These are phyloP conservation scores for Aspergillus nomiae DNA, from an alignment of 2,329 filamentous ascomycete genomes.

Conservation along the genomic window DNA sequence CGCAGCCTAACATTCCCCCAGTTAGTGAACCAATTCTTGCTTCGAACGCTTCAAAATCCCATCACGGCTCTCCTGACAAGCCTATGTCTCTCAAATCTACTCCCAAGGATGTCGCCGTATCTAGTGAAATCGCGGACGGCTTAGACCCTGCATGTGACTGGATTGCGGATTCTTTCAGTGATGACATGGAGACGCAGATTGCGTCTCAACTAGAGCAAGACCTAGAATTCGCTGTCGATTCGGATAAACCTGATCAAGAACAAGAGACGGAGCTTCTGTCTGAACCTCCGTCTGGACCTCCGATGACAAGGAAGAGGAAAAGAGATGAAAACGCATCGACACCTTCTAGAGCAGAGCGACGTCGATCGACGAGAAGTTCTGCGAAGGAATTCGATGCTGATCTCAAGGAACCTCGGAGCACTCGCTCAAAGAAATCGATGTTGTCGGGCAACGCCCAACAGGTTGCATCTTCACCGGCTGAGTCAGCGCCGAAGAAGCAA, in stretches of 20 bases:
- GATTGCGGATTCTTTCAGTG: constrained; percentile 38
- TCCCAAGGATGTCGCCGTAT: background rate
- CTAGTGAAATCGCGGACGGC: background rate
- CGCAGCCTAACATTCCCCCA: constrained; percentile 6
- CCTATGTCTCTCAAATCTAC: background rate
- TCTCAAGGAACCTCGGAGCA: constrained; percentile 11
- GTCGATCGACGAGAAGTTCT: constrained; percentile 32
- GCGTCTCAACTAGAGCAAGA: constrained; percentile 50
- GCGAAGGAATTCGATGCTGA: constrained; percentile 18
- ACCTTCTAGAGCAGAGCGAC: constrained; percentile 25
- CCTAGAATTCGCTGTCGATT: constrained; percentile 41
- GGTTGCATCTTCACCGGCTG: constrained; percentile 19
- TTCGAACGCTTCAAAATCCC: background rate
- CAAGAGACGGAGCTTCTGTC: constrained; percentile 6
- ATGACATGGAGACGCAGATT: constrained; percentile 47
- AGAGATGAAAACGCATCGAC: constrained; percentile 24
- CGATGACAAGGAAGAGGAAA: constrained; percentile 38
- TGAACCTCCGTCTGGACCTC: constrained; percentile 13
- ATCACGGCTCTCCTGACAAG: background rate
- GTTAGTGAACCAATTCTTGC: constrained; percentile 2
- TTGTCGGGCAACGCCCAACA: constrained; percentile 6
- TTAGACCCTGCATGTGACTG: constrained; percentile 17
- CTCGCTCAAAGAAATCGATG: constrained; percentile 19
- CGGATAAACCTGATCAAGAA: constrained; percentile 15
- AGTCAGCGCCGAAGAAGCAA: constrained; percentile 28